Evolutionary conservation across 179 eudicot genomes (phyloP).

Genomic region (Carnegiea gigantea): DNA sequence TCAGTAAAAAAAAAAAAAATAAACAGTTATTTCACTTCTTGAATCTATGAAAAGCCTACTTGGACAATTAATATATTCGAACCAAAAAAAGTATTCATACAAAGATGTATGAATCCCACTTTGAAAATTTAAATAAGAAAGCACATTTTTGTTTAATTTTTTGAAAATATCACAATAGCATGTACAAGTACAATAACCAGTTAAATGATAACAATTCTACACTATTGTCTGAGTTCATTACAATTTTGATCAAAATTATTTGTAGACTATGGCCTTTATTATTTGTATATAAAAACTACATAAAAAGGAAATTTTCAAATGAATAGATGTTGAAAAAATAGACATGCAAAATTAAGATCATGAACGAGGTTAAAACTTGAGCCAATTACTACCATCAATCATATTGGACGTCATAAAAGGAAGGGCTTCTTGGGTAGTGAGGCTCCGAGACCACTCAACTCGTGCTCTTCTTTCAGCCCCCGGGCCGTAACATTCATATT

Average conservation of each 20-base stretch:
- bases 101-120: too few species aligned
- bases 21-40: too few species aligned
- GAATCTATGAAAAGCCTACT: too few species aligned
- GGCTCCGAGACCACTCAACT: slow-evolving; percentile 57
- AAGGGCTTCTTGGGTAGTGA: slow-evolving; percentile 45
- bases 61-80: too few species aligned
- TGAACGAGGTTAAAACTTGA: slow-evolving; percentile 24
- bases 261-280: too few species aligned
- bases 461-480: slow-evolving; percentile 48
- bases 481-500: slow-evolving; percentile 67
- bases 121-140: too few species aligned
- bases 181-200: background rate
- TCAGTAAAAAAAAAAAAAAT: too few species aligned
- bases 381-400: slow-evolving; percentile 47
- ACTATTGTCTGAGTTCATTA: background rate
- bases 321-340: too few species aligned
- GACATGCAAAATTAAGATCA: too few species aligned
- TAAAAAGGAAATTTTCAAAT: background rate
- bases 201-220: background rate
- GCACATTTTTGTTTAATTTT: too few species aligned
- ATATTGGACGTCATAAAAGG: slow-evolving; percentile 38
- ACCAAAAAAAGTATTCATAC: background rate
- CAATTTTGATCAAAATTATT: background rate
- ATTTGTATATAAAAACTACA: background rate
- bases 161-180: background rate